Evolutionary conservation across 2,329 filamentous ascomycete genomes (phyloP), one percentile per base, ranked within the genome.

Genomic region (Cladophialophora chaetospira): DNA sequence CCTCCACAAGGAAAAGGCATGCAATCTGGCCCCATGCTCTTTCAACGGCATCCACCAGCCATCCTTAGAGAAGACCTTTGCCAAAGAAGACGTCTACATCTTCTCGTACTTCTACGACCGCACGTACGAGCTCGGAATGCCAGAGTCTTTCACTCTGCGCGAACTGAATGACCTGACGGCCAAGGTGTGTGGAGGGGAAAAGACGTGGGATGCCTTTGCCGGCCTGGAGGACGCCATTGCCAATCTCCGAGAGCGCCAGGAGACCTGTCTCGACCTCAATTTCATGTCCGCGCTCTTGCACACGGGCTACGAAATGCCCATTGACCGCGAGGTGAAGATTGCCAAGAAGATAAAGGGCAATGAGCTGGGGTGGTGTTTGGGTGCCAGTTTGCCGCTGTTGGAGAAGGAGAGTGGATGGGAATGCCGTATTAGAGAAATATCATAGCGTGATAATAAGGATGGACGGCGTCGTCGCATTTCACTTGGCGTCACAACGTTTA

Each of bases 81-180:
- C 89, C 23, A 83, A 82, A 62, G 93, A 97, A 74, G 92, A 97
- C 68, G 85, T 97, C 35, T 99, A 93, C 77, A 91, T 97, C 66
- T 93, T 99, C 76, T 96, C 90, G 26, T 99, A 96, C 82, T 99
- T 99, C 77, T 97, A 88, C 77, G 94, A 99, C 79, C 92, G 95
- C 68, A 95, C 89, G 21, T 84, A 89, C 72, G 90, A 91, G 3
- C 84, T 99, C 9, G 95, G 95, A 65, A 97, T 99, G 91, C 94
- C 95, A n/a, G 91, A 96, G 65, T 92, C 89, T 4, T 99, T 97
- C 75, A 97, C 92, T 0, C 79, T 99, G 29, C 84, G 87, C 47
- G 94, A 99, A 78, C 82, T 99, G 69, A 88, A 92, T 68, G 89
- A 95, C 60, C 83, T 97, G 15, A 86, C 94, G 0, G 80, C 86